phyloP scores from a whole-genome alignment of 164 flowering plant genomes.

The Vitis rotundifolia region DNA sequence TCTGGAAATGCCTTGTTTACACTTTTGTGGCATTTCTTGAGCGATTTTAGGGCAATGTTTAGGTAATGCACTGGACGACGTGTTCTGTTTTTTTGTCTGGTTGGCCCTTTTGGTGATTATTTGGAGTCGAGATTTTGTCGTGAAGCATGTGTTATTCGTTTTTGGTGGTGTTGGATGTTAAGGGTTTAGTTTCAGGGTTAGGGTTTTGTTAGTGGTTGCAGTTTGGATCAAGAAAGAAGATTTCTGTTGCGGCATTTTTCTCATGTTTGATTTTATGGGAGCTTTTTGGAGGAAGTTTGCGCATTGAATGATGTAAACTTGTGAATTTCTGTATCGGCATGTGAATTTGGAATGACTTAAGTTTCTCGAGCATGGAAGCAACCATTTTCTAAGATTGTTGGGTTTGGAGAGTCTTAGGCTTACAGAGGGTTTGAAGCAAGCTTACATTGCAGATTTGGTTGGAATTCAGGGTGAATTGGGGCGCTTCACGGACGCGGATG shows the following conservation, averaged over 20 bases:
- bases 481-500: constrained; percentile 19
- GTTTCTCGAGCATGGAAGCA: too few relatives aligned
- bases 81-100: neutral
- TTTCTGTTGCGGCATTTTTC: neutral
- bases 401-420: too few relatives aligned
- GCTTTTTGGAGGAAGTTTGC: too few relatives aligned
- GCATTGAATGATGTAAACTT: too few relatives aligned
- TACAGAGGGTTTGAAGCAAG: too few relatives aligned
- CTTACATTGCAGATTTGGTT: neutral
- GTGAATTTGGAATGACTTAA: too few relatives aligned
- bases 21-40: neutral
- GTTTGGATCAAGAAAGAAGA: neutral
- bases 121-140: neutral
- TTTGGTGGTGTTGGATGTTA: neutral
- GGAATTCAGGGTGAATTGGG: constrained; percentile 1
- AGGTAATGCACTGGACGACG: neutral
- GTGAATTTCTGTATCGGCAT: too few relatives aligned
- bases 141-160: constrained; percentile 9
- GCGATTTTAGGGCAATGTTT: constrained; percentile 1
- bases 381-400: too few relatives aligned
- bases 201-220: neutral
- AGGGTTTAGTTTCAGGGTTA: neutral
- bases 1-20: too few relatives aligned
- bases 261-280: too few relatives aligned
- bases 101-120: neutral